These are phyloP conservation scores for Fragilaria crotonensis DNA, from an alignment of 108 stramenopile genomes.

Conservation along the genomic window DNA sequence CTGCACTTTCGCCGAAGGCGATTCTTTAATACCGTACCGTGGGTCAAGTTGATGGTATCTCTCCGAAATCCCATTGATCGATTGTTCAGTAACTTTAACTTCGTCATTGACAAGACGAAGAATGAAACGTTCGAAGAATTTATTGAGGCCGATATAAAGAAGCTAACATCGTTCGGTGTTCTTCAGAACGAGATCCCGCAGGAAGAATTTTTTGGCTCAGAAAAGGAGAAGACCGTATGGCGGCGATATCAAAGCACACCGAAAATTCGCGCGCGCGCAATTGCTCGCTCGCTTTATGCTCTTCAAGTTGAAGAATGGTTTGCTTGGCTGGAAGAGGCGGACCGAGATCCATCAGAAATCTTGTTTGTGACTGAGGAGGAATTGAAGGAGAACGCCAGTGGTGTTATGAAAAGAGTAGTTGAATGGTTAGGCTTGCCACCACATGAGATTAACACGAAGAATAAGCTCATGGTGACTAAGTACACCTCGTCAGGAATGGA, in stretches of 20 bases:
- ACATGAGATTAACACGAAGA: neutral
- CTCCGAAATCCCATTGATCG: slow-evolving; percentile 21
- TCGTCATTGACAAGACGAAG: slow-evolving; percentile 20
- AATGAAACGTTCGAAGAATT: slow-evolving; percentile 20
- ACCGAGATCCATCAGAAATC: slow-evolving; percentile 11
- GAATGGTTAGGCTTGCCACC: slow-evolving; percentile 2
- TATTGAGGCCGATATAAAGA: slow-evolving; percentile 8
- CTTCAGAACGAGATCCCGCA: slow-evolving; percentile 50
- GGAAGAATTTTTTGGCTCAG: slow-evolving; percentile 4
- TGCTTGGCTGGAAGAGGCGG: slow-evolving; percentile 7
- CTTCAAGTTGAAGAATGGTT: slow-evolving; percentile 22
- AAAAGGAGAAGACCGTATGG: slow-evolving; percentile 16
- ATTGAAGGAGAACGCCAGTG: neutral
- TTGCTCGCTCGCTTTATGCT: slow-evolving; percentile 18
- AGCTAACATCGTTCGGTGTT: slow-evolving; percentile 3
- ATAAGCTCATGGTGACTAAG: neutral
- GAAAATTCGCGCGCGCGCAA: slow-evolving; percentile 2
- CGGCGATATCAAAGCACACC: slow-evolving; percentile 7
- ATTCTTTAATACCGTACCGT: slow-evolving; percentile 16
- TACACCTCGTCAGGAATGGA: neutral
- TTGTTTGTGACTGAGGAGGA: slow-evolving; percentile 10
- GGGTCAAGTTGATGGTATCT: slow-evolving; percentile 17
- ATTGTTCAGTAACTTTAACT: slow-evolving; percentile 9
- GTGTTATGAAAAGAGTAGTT: neutral
- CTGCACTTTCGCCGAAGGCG: slow-evolving; percentile 1